phyloP scores from a whole-genome alignment of 2,329 filamentous ascomycete genomes.

The Stagonosporopsis cucurbitacearum region DNA sequence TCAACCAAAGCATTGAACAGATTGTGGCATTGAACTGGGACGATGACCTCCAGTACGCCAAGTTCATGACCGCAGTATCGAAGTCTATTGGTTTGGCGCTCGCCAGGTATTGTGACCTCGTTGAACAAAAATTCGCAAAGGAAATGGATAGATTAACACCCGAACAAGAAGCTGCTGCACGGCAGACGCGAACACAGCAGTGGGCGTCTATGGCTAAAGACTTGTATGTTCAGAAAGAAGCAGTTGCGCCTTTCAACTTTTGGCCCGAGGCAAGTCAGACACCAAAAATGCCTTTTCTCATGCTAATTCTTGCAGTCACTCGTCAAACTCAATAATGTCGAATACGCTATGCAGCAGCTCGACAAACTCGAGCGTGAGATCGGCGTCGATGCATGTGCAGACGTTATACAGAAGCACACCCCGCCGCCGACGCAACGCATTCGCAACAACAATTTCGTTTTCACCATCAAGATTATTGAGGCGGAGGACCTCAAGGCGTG shows the following conservation, averaged over 20 bases:
- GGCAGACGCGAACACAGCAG: constrained; percentile 86
- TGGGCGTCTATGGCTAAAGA: constrained; percentile 94
- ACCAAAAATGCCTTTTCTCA: background rate
- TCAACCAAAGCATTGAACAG: constrained; percentile 89
- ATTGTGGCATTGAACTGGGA: constrained; percentile 88
- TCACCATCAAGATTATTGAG: constrained; percentile 98
- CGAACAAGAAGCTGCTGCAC: constrained; percentile 79
- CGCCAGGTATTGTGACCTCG: constrained; percentile 86
- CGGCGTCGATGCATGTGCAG: constrained; percentile 89
- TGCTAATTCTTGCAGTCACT: constrained; percentile 69
- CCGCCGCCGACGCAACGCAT: constrained; percentile 72
- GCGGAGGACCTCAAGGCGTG: constrained; percentile 98
- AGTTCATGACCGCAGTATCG: constrained; percentile 93
- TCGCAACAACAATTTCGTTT: constrained; percentile 87
- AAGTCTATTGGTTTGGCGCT: constrained; percentile 85
- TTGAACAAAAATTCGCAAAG: constrained; percentile 82
- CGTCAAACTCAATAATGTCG: constrained; percentile 97
- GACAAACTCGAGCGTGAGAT: constrained; percentile 89
- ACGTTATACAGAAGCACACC: constrained; percentile 75
- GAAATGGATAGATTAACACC: constrained; percentile 94
- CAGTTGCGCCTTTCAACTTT: constrained; percentile 96
- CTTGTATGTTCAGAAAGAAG: constrained; percentile 89
- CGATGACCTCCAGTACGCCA: constrained; percentile 89
- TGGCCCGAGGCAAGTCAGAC: constrained; percentile 76
- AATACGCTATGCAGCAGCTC: constrained; percentile 90